Base-by-base conservation (phyloP, 2,329 filamentous ascomycete genomes). In the Penicillium frequentans region DNA sequence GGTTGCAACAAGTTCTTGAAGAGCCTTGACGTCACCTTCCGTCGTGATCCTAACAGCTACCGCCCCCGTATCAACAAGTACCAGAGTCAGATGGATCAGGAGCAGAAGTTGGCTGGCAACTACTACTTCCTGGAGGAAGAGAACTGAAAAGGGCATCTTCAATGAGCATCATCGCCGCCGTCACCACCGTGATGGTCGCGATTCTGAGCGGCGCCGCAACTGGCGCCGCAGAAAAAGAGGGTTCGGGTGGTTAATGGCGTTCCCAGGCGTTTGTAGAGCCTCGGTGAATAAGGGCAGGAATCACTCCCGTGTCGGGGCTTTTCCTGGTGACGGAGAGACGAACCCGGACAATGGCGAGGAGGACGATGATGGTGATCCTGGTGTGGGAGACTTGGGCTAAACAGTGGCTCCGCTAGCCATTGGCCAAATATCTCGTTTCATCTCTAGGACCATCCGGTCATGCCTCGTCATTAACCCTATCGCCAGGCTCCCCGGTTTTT, bases 1-100 rank as follows among this genome's bases (percentile, higher is more conserved):
- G 93, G 95, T 58, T 99, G 95, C 86, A 99, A 99, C 83, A 85
- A 83, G 59, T 99, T 99, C 85, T 79, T 99, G 75, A 91, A 96
- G 85, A 97, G 92, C 78, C 82, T 99, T 62, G 91, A 99, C 69
- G 95, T 99, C 69, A 98, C 95, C 49, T 99, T 99, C 90, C 91
- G 95, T 71, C 92, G 96, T 75, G 95, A 99, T 73, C 95, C 96
- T 61, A 92, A 89, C 79, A 96, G 95, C 71, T 99, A 86, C 85
- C 89, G 95, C 60, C 95, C 96, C 61, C 91, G 96, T 79, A 99
- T 99, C 83, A 99, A 99, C 86, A 99, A 99, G 85, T 81, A 86
- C 72, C 88, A 93, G 77, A 95, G 90, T 73, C 95, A 99, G 82
- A 85, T 98, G 67, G 95, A 99, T 77, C 93, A 97, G 76, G 95